Conservation (phyloP, 176 grass and related monocot species). For the Hordeum vulgare region DNA sequence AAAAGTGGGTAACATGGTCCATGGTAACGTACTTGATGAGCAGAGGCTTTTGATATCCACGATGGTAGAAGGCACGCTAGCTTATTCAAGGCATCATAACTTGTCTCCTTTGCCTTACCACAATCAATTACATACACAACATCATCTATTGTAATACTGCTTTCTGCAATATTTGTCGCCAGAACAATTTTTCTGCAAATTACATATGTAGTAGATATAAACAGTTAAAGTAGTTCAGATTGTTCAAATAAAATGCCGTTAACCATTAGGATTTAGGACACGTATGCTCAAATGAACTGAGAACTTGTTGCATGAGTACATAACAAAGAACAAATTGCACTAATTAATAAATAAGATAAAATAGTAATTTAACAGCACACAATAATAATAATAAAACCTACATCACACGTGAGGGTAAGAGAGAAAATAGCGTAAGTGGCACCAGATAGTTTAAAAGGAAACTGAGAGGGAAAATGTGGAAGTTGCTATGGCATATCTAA, state of each 20-base stretch:
- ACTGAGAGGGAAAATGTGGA: not conserved
- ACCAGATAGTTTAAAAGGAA: not conserved
- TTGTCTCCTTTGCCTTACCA: conserved; percentile 97
- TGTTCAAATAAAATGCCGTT: not conserved
- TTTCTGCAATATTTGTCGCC: conserved; percentile 94
- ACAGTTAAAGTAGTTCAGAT: not conserved
- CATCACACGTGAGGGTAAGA: not conserved
- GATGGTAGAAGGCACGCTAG: conserved; percentile 84
- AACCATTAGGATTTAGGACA: not conserved
- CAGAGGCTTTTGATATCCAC: conserved; percentile 99
- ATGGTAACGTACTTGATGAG: conserved; percentile 64
- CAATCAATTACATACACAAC: conserved; percentile 97
- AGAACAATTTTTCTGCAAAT: conserved; percentile 92
- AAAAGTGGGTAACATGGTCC: not conserved
- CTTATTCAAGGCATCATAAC: conserved; percentile 99
- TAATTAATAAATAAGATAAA: not conserved
- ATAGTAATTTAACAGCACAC: not conserved
- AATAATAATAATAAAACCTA: not conserved
- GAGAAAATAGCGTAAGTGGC: not conserved
- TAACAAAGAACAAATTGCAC: not conserved
- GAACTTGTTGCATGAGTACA: not conserved
- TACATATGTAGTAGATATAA: conserved; percentile 33
- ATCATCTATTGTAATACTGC: conserved; percentile 98
- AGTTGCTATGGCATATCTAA: not conserved
- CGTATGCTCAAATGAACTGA: not conserved